These are phyloP conservation scores for Macrocybe gigantea DNA, from an alignment of 768 basidiomycete genomes.

Conservation along the genomic window DNA sequence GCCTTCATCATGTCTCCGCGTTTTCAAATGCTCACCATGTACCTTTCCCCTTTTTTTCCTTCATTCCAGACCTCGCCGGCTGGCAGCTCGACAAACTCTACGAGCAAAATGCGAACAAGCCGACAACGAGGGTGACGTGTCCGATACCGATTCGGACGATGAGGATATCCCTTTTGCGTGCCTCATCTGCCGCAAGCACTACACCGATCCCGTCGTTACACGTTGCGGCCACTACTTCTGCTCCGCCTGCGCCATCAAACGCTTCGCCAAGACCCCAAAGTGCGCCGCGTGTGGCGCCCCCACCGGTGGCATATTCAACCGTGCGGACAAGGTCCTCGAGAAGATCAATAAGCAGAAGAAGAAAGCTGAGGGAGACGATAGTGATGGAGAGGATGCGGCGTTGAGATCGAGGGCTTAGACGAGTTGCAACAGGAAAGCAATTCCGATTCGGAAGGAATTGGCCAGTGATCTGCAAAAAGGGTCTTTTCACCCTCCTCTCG, in stretches of 20 bases:
- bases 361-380: slow-evolving; percentile 41
- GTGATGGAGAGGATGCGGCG: slow-evolving; percentile 29
- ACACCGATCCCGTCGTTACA: slow-evolving; percentile 93
- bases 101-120: slow-evolving; percentile 43
- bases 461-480: slow-evolving; percentile 8
- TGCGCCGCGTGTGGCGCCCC: slow-evolving; percentile 92
- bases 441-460: slow-evolving; percentile 27
- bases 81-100: slow-evolving; percentile 98
- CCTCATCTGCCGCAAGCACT: slow-evolving; percentile 90
- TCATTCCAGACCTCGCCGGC: slow-evolving; percentile 75
- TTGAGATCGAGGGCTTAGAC: slow-evolving; percentile 59
- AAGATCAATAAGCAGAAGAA: slow-evolving; percentile 72
- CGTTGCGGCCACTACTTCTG: slow-evolving; percentile 98
- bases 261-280: slow-evolving; percentile 91
- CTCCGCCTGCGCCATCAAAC: slow-evolving; percentile 90
- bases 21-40: background rate
- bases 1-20: slow-evolving; percentile 2
- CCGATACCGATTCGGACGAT: slow-evolving; percentile 65
- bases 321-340: slow-evolving; percentile 87
- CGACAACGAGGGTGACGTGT: slow-evolving; percentile 30
- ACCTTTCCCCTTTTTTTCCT: slow-evolving; percentile 7
- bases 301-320: slow-evolving; percentile 95
- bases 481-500: too few species aligned
- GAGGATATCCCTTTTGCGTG: slow-evolving; percentile 98
- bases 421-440: background rate